Base-by-base conservation (phyloP, 371 early-diverging fungal genomes). In the Actinomortierella wolfii region DNA sequence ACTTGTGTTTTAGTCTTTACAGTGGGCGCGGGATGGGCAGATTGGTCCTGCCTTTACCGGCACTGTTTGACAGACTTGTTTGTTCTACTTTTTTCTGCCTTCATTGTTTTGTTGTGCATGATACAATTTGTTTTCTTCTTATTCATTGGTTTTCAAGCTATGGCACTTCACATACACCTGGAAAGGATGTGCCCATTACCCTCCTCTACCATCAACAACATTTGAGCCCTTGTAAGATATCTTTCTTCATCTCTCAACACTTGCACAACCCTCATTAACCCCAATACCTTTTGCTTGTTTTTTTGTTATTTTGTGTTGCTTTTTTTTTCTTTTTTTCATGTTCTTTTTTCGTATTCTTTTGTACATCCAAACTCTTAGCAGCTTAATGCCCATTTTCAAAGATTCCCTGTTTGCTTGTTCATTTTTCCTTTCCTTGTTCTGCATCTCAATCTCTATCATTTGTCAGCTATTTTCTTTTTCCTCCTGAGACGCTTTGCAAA, bases 291-390 rank as follows among this genome's bases (percentile, higher is more conserved):
- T 53, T 42, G 47, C 43, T 51, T 41, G 44, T 28, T 54, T 45
- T 50, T 42, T 44, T 18, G 59, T 44, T 54, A 24, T 42, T 25
- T 39, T 52, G 42, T 41, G 39, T 20, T 21, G 23, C 23, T n/a
- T 28, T 23, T 41, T 5, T 26, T 15, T 5, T 46, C 25, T 13
- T 29, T 34, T 24, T 41, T 40, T 29, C 26, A 14, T 43, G 43
- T 54, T 20, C n/a, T 54, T 34, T 34, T 34, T 60, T 54, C 53
- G n/a, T 3, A 3, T 28, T 56, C 21, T 21, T 47, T 47, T 47
- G 9, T 20, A 21, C 47, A 47, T 47, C 24, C 21, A 4, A 47
- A 15, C 44, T n/a, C 4, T 44, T 44, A 20, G n/a, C n/a, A 34
- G 34, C 34, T 34, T 34, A 34, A 34, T 34, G 34, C 34, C 34